Conservation (phyloP, 495 filamentous ascomycete species). For the Penicillium cinerascens region DNA sequence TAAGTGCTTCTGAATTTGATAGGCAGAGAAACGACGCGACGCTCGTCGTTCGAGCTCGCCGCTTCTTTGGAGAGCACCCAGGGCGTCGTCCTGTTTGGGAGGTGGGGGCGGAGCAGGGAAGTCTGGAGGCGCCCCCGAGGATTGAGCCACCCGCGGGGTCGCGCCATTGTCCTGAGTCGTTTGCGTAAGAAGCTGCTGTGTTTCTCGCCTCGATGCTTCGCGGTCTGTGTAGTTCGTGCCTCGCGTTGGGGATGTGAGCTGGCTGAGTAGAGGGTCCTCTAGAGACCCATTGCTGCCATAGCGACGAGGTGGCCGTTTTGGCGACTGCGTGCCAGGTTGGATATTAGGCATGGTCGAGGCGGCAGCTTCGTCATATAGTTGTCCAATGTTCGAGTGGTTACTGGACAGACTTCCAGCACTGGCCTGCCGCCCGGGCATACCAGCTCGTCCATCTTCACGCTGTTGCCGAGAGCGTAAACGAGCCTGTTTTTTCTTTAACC, state of each 20-base stretch:
- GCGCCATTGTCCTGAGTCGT: constrained; percentile 52
- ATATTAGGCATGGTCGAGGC: constrained; percentile 19
- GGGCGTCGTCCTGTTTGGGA: constrained; percentile 81
- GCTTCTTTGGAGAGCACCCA: constrained; percentile 85
- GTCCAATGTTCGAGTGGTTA: constrained; percentile 58
- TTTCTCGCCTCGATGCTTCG: constrained; percentile 46
- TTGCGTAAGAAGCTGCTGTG: constrained; percentile 51
- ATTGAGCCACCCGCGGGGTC: constrained; percentile 33
- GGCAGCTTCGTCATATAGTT: constrained; percentile 60
- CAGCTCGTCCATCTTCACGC: constrained; percentile 55
- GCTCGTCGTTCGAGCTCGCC: constrained; percentile 91
- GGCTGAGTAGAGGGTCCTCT: constrained; percentile 43
- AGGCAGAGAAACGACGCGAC: constrained; percentile 87
- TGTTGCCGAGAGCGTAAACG: constrained; percentile 77
- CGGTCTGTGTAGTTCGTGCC: constrained; percentile 36
- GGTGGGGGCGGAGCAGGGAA: constrained; percentile 67
- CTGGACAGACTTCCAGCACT: constrained; percentile 64
- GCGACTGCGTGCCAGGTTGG: constrained; percentile 28
- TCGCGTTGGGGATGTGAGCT: constrained; percentile 41
- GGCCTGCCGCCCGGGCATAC: constrained; percentile 54
- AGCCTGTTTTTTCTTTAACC: constrained; percentile 93
- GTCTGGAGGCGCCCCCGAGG: constrained; percentile 21
- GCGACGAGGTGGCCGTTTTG: constrained; percentile 42
- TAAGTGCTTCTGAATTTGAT: constrained; percentile 91
- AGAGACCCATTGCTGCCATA: constrained; percentile 49